Base-by-base conservation (phyloP, 306 rosid genomes). In the Arachis stenosperma region DNA sequence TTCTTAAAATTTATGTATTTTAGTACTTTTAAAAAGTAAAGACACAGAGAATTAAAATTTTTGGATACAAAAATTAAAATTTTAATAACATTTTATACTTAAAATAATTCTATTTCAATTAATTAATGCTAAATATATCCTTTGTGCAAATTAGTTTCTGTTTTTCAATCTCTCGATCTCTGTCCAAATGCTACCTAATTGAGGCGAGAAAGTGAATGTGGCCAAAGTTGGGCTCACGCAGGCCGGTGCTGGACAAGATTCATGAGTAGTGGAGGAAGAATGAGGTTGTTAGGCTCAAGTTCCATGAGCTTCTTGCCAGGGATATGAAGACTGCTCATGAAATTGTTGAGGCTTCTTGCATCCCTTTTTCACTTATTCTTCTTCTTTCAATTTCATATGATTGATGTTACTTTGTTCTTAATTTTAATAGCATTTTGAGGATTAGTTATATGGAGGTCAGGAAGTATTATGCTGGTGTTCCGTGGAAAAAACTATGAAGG, bases 241-340 rank as follows among this genome's bases (percentile, higher is more conserved):
- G 82, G 71, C 85, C 2, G 99, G 99, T 95, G 22, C 81, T 91
- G 3, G 87, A 90, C 61, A 91, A 87, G 75, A 88, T 95, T 84
- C 98, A 95, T 47, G 82, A 69, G 8, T 84, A 66, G 0, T 95
- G 99, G 99, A 88, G 86, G 74, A 86, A 77, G 85, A 86, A 85
- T 75, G 98, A 91, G 83, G 17, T 95, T 61, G 98, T 88, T 6
- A 83, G 89, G 84, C 99, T 95, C 71, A 95, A 95, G 82, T 95
- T 95, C 75, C 92, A 95, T 67, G 97, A 95, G 77, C 81, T 74
- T 11, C 95, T 95, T 47, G 93, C 97, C 0, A 83, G 81, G 22
- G 93, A 94, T 74, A 95, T 91, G 96, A 95, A 90, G 83, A 82
- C 93, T 2, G 99, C 93, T 15, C 98, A 88, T 48, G 88, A 85